These are phyloP conservation scores for Grigorovia jiainica DNA, from an alignment of 805 yeast species.

Conservation along the genomic window DNA sequence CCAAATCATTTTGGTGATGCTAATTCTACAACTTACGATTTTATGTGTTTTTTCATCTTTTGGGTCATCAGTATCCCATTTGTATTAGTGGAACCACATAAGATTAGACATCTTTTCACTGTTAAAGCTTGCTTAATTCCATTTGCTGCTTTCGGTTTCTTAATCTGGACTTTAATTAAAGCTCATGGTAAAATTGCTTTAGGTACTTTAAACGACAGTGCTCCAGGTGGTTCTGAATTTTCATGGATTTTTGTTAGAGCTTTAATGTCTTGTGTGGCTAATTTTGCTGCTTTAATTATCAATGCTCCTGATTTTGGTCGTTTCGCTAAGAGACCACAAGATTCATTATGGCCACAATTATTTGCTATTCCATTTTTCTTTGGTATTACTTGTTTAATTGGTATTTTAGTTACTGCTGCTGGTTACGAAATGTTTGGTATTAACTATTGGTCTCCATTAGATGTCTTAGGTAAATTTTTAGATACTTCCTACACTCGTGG, in stretches of 20 bases:
- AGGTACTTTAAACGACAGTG: constrained; percentile 17
- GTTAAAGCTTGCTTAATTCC: constrained; percentile 74
- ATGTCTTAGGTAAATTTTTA: constrained; percentile 44
- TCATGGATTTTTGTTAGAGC: constrained; percentile 60
- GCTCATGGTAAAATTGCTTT: constrained; percentile 50
- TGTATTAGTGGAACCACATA: constrained; percentile 76
- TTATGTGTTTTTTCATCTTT: constrained; percentile 69
- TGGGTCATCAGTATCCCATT: constrained; percentile 76
- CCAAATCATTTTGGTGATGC: constrained; percentile 50
- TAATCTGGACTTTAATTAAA: constrained; percentile 76
- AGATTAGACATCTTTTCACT: constrained; percentile 74
- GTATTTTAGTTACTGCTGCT: constrained; percentile 73
- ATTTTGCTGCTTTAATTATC: constrained; percentile 69
- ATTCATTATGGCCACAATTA: constrained; percentile 42
- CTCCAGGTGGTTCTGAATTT: constrained; percentile 41
- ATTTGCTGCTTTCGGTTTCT: constrained; percentile 71
- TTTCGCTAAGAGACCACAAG: constrained; percentile 46
- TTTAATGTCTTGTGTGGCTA: constrained; percentile 66
- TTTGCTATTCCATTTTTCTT: constrained; percentile 62
- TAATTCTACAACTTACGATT: constrained; percentile 59
- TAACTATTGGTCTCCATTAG: constrained; percentile 41
- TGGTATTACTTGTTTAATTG: constrained; percentile 67
- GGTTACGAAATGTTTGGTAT: constrained; percentile 33
- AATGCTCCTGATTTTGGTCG: constrained; percentile 82
- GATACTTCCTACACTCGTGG: constrained; percentile 33